A percentile compares a stretch with the other conserved stretches of the same genome.
Evolutionary conservation across 1,284 basidiomycete species (phyloP).

Genomic region (Kalmanozyma brasiliensis): DNA sequence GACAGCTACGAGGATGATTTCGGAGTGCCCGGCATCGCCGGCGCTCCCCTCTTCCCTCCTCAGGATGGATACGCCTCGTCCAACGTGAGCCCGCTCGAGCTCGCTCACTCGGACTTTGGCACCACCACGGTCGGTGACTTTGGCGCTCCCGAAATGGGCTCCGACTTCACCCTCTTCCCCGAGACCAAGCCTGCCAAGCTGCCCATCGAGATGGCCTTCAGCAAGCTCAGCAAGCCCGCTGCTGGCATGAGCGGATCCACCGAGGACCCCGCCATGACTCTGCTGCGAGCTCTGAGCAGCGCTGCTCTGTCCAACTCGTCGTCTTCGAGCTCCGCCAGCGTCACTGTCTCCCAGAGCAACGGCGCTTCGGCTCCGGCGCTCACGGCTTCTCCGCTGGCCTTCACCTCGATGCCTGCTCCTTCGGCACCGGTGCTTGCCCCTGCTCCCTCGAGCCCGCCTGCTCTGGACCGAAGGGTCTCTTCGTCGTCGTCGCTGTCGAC

Average conservation of each 20-base stretch:
- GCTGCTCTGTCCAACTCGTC: conserved; percentile 45
- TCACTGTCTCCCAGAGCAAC: conserved; percentile 14
- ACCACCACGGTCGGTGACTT: conserved; percentile 38
- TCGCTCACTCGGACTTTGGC: conserved; percentile 36
- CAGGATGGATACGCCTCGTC: conserved; percentile 46
- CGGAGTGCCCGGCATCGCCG: conserved; percentile 59
- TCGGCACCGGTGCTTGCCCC: conserved; percentile 18
- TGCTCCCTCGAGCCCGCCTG: conserved; percentile 21
- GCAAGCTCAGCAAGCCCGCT: conserved; percentile 44
- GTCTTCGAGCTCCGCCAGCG: conserved; percentile 22
- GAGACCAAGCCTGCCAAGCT: conserved; percentile 32
- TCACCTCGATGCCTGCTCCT: conserved; percentile 30
- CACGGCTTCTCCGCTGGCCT: conserved; percentile 47
- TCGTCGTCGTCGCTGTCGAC: conserved; percentile 23
- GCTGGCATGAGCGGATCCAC: conserved; percentile 13
- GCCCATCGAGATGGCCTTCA: conserved; percentile 54
- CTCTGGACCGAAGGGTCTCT: conserved; percentile 29
- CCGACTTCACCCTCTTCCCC: conserved; percentile 56
- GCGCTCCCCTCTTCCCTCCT: conserved; percentile 42
- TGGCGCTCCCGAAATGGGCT: conserved; percentile 39
- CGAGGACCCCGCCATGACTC: conserved; percentile 48
- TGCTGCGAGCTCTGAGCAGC: conserved; percentile 51
- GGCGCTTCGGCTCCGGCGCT: conserved; percentile 21
- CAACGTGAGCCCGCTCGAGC: conserved; percentile 50
- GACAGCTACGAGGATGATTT: conserved; percentile 54